Conservation (phyloP, 352 stramenopile species). For the Phytophthora sp. region DNA sequence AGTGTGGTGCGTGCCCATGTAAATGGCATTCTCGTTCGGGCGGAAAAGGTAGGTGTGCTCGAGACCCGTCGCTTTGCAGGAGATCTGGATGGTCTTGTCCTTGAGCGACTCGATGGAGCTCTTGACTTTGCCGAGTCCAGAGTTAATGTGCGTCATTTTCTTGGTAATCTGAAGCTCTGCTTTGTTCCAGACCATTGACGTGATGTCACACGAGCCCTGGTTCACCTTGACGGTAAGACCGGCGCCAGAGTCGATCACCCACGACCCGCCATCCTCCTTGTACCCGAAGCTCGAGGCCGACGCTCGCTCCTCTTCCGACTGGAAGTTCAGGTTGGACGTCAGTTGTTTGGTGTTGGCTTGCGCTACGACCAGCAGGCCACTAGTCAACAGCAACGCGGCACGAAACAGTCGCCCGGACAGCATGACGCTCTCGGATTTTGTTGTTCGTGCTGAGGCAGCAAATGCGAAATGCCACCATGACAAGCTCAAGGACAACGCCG, state of each 20-base stretch:
- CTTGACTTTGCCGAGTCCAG: slow-evolving; percentile 45
- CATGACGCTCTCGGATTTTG: slow-evolving; percentile 16
- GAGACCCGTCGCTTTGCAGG: slow-evolving; percentile 37
- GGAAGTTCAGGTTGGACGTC: slow-evolving; percentile 31
- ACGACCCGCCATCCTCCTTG: slow-evolving; percentile 39
- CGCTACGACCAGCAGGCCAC: slow-evolving; percentile 7
- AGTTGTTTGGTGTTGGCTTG: slow-evolving; percentile 26
- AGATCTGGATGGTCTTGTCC: slow-evolving; percentile 53
- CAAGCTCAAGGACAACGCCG: not conserved
- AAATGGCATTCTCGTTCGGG: slow-evolving; percentile 55
- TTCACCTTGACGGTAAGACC: slow-evolving; percentile 50
- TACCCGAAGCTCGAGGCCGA: slow-evolving; percentile 40
- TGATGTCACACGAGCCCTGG: slow-evolving; percentile 53
- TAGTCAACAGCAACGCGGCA: slow-evolving; percentile 20
- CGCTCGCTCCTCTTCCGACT: slow-evolving; percentile 15
- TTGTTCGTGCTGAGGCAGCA: too few species aligned
- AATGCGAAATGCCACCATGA: slow-evolving; percentile 19
- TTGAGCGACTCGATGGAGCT: slow-evolving; percentile 39
- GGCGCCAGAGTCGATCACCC: slow-evolving; percentile 45
- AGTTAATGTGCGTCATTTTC: slow-evolving; percentile 62
- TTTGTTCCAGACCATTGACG: slow-evolving; percentile 54
- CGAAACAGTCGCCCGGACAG: slow-evolving; percentile 19
- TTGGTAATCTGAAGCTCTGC: slow-evolving; percentile 53
- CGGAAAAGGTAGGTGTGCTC: slow-evolving; percentile 66
- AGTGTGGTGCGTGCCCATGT: slow-evolving; percentile 66